Conservation (phyloP, 306 rosid genomes). For the Citrullus amarus region DNA sequence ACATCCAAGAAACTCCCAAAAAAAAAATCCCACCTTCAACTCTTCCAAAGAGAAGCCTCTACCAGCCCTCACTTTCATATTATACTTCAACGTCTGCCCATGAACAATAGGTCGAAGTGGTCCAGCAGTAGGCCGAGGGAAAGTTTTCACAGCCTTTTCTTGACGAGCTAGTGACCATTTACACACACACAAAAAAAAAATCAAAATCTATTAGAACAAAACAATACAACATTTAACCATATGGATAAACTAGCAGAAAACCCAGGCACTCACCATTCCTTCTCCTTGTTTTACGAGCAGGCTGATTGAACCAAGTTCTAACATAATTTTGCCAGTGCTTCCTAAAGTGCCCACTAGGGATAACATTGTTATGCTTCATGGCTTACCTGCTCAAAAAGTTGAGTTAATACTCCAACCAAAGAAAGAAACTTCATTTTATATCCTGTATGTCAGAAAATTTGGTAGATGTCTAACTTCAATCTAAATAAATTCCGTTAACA, state of each 20-base stretch:
- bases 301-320: conserved; percentile 56
- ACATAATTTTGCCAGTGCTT: conserved; percentile 54
- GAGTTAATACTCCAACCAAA: neutral
- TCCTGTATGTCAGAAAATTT: neutral
- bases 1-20: neutral
- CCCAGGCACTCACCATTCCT: conserved; percentile 25
- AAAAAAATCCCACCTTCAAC: conserved; percentile 28
- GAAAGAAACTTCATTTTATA: neutral
- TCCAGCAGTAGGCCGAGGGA: conserved; percentile 46
- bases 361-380: conserved; percentile 49
- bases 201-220: neutral
- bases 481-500: neutral
- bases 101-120: conserved; percentile 46
- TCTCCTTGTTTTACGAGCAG: conserved; percentile 44
- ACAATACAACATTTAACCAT: neutral
- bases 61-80: conserved; percentile 53
- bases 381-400: conserved; percentile 15
- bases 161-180: conserved; percentile 29
- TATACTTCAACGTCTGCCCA: conserved; percentile 46
- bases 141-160: conserved; percentile 41
- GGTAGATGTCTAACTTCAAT: neutral
- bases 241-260: neutral
- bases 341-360: conserved; percentile 41
- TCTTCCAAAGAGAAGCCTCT: conserved; percentile 52
- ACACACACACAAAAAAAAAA: neutral